Evolutionary conservation across 495 filamentous ascomycete genomes (phyloP), one percentile per base, ranked within the genome.

Genomic region (Hypomontagnella monticulosa): DNA sequence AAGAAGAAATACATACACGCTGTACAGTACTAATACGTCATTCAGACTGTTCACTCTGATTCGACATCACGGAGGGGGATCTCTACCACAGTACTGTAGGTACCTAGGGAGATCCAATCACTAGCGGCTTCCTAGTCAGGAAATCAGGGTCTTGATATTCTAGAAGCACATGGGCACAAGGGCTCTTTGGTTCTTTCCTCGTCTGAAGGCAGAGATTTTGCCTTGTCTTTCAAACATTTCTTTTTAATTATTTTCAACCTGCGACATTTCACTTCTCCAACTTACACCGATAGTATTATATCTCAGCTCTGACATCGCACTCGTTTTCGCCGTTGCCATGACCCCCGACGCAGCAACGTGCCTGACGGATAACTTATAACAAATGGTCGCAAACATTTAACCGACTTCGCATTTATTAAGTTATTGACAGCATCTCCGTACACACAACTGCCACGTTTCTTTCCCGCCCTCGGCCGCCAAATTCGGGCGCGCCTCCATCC

Each of bases 381-480:
- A 36, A 53, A 53, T 38, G 30, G 30, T 10, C 18, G 9, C 49
- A 23, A 53, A 10, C n/a, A 40, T 14, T 53, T 27, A 10, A 19
- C 36, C 54, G 20, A 61, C 30, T 12, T 53, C 50, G 14, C 12
- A 20, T 3, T 27, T 27, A 27, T 27, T n/a, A n/a, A n/a, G n/a
- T n/a, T n/a, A n/a, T 27, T 27, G 6, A 27, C 23, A 27, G 23
- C 23, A 27, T 27, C 2, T 27, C 23, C 23, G 23, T 27, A 27
- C 23, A 27, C 23, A 27, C 12, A 55, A 11, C 14, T 38, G 40
- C 36, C 44, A 46, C 57, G n/a, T 53, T 18, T 19, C 44, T 49
- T 43, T 37, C 47, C 27, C 34, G 51, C 48, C 50, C 15, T 61
- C 65, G 76, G 78, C 76, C 76, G 74, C 76, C 77, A 61, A 23